These are phyloP conservation scores for Cercophora scortea DNA, from an alignment of 495 filamentous ascomycete genomes.

Conservation along the genomic window DNA sequence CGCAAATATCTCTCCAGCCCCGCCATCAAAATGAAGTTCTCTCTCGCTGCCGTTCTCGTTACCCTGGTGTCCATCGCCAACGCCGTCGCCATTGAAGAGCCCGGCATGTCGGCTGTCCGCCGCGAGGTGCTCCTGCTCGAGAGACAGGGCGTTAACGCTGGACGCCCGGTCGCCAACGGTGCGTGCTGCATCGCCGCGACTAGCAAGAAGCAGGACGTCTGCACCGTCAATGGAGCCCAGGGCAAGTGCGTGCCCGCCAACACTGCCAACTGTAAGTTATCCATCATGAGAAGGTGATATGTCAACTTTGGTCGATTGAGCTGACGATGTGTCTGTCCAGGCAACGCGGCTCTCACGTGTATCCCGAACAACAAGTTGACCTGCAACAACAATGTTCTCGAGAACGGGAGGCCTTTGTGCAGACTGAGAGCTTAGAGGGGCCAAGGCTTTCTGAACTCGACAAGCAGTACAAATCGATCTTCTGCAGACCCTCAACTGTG, in stretches of 20 bases:
- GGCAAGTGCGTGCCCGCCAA: constrained; percentile 10
- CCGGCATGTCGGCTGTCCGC: constrained; percentile 8
- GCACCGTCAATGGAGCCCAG: constrained; percentile 6
- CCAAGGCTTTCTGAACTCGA: background rate
- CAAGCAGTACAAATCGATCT: too few relatives aligned
- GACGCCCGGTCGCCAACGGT: constrained; percentile 11
- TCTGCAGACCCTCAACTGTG: too few relatives aligned
- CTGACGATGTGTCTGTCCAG: background rate
- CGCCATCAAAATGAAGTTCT: constrained; percentile 13
- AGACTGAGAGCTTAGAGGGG: background rate
- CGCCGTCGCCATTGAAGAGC: constrained; percentile 6
- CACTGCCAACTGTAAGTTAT: constrained; percentile 3
- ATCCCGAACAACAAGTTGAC: constrained; percentile 4
- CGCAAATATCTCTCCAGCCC: background rate
- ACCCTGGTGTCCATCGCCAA: constrained; percentile 6
- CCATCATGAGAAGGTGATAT: background rate
- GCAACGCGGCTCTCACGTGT: constrained; percentile 2
- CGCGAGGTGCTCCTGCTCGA: constrained; percentile 3
- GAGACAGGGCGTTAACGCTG: constrained; percentile 9
- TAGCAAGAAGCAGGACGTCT: constrained; percentile 18
- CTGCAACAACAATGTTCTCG: constrained; percentile 8
- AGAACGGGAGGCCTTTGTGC: constrained; percentile 8
- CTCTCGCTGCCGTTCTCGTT: constrained; percentile 2
- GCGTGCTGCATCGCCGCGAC: constrained; percentile 13
- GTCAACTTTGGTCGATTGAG: background rate